Percentiles rank a stretch among this genome's conserved stretches.
These are phyloP conservation scores for Rhizophora apiculata DNA, from an alignment of 345 rosid species.

Conservation along the genomic window DNA sequence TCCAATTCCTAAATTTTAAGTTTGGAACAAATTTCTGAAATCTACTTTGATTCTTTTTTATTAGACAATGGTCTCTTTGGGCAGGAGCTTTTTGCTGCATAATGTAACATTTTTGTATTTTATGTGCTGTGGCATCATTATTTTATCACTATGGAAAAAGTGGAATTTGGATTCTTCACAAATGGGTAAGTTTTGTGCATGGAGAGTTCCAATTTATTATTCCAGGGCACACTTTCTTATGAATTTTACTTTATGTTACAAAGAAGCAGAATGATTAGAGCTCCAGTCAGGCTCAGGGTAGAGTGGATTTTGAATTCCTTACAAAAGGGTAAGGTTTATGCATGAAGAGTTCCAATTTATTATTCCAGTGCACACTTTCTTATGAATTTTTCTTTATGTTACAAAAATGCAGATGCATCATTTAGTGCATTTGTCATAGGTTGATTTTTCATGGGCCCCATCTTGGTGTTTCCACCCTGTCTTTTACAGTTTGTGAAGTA, in stretches of 20 bases:
- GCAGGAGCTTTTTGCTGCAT: too few relatives aligned
- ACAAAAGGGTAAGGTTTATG: slow-evolving; percentile 58
- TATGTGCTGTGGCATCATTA: slow-evolving; percentile 69
- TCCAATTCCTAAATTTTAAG: neutral
- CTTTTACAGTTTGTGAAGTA: too few relatives aligned
- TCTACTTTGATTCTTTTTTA: neutral
- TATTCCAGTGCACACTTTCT: neutral
- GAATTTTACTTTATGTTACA: neutral
- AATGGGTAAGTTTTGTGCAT: slow-evolving; percentile 34
- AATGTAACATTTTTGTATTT: slow-evolving; percentile 5
- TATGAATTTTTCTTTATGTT: neutral
- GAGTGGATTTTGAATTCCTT: too few relatives aligned
- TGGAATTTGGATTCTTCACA: slow-evolving; percentile 89
- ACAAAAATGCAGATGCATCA: neutral
- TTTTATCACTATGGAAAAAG: slow-evolving; percentile 59
- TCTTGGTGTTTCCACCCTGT: too few relatives aligned
- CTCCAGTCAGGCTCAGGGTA: too few relatives aligned
- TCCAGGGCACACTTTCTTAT: neutral
- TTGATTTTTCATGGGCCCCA: too few relatives aligned
- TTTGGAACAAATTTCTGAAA: neutral
- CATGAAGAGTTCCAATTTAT: neutral
- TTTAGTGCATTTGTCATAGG: neutral
- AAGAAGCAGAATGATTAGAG: neutral
- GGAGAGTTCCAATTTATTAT: neutral
- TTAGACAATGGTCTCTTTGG: too few relatives aligned